These are phyloP conservation scores for Aeminium ludgeri DNA, from an alignment of 495 filamentous ascomycete species.

Conservation along the genomic window DNA sequence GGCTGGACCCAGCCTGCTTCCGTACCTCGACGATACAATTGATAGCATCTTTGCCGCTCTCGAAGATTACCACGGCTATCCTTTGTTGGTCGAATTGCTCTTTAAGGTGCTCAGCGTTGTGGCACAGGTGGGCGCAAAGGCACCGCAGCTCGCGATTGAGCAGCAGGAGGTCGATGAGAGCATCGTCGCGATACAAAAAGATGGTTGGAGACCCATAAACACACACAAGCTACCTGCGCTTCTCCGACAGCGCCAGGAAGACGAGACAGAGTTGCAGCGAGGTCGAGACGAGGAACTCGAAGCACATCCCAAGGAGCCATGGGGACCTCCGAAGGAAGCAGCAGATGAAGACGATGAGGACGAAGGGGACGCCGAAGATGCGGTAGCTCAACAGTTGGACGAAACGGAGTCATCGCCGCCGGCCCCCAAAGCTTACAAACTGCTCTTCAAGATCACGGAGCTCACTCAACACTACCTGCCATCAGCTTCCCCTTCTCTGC, in stretches of 20 bases:
- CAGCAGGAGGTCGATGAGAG: not conserved
- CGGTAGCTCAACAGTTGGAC: slow-evolving; percentile 32
- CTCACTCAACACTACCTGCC: slow-evolving; percentile 57
- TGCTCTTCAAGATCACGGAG: slow-evolving; percentile 26
- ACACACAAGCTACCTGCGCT: slow-evolving; percentile 25
- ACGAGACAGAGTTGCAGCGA: not conserved
- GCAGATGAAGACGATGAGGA: slow-evolving; percentile 6
- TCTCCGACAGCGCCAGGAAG: not conserved
- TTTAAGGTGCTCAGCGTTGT: slow-evolving; percentile 69
- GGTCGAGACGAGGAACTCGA: not conserved
- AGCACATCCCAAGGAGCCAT: slow-evolving; percentile 10
- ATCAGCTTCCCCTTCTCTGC: slow-evolving; percentile 59
- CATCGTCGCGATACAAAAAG: not conserved
- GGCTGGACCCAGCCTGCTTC: slow-evolving; percentile 63
- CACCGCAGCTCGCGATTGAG: slow-evolving; percentile 35
- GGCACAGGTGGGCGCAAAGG: slow-evolving; percentile 62
- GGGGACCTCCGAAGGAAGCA: slow-evolving; percentile 4
- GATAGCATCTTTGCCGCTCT: slow-evolving; percentile 78
- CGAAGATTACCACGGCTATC: slow-evolving; percentile 87
- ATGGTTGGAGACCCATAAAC: slow-evolving; percentile 16
- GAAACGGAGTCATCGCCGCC: slow-evolving; percentile 30
- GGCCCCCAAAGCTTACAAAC: slow-evolving; percentile 23
- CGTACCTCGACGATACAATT: slow-evolving; percentile 82
- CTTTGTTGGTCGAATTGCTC: slow-evolving; percentile 64
- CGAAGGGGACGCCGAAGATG: slow-evolving; percentile 8